Percentiles rank a stretch among this genome's conserved stretches.
These are phyloP conservation scores for Aspergillus phoenicis DNA, from an alignment of 2,329 filamentous ascomycete genomes.

Conservation along the genomic window DNA sequence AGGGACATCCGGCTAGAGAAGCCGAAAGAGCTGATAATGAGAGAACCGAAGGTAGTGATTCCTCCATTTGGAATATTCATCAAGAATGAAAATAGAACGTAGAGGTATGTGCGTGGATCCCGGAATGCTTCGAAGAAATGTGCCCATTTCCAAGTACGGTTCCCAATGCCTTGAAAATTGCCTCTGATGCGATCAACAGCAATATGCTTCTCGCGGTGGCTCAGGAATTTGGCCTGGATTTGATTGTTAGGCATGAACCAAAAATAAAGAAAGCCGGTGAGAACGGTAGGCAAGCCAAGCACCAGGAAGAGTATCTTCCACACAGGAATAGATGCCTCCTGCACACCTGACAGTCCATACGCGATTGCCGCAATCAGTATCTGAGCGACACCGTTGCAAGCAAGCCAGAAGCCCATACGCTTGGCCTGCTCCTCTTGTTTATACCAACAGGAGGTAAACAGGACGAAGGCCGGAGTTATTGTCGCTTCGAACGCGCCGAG, in stretches of 20 bases:
- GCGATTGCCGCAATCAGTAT: constrained; percentile 12
- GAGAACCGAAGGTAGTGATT: constrained; percentile 21
- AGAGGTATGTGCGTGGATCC: constrained; percentile 14
- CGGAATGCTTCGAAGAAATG: constrained; percentile 20
- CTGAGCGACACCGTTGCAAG: constrained; percentile 20
- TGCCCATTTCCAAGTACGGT: constrained; percentile 13
- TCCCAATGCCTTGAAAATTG: constrained; percentile 21
- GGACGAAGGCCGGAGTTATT: constrained; percentile 16
- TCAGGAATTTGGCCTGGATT: constrained; percentile 17
- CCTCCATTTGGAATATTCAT: constrained; percentile 22
- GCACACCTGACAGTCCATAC: constrained; percentile 15
- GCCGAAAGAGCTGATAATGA: not conserved
- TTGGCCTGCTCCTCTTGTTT: constrained; percentile 16
- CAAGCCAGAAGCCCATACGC: constrained; percentile 21
- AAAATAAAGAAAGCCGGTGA: constrained; percentile 10
- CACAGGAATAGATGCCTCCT: too few relatives aligned
- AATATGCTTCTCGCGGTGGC: constrained; percentile 12
- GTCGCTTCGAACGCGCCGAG: constrained; percentile 21
- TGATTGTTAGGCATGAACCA: constrained; percentile 17
- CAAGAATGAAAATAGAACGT: constrained; percentile 8
- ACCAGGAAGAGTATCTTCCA: constrained; percentile 18
- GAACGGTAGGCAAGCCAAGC: constrained; percentile 16
- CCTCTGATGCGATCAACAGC: constrained; percentile 19
- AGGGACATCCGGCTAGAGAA: not conserved
- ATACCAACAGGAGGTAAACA: constrained; percentile 21